phyloP scores from a whole-genome alignment of 2,329 filamentous ascomycete genomes.

The Nannizziopsis arthrosporioides region DNA sequence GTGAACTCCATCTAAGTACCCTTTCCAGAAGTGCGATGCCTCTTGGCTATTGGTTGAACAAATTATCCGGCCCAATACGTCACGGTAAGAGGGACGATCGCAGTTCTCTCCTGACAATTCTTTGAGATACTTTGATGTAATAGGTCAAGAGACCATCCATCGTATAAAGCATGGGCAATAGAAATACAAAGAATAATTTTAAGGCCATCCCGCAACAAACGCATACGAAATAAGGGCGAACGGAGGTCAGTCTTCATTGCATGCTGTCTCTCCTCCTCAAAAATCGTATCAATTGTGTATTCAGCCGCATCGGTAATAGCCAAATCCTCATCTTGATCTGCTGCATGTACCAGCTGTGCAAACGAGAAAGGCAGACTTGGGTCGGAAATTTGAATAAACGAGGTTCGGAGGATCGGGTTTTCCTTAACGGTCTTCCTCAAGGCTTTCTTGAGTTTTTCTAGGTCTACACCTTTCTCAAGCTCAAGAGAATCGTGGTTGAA shows the following conservation, averaged over 20 bases:
- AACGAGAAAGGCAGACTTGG: slow-evolving; percentile 44
- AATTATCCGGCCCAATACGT: slow-evolving; percentile 46
- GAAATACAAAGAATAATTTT: slow-evolving; percentile 49
- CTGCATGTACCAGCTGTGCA: slow-evolving; percentile 42
- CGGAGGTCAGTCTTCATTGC: slow-evolving; percentile 14
- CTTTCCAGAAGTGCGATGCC: slow-evolving; percentile 54
- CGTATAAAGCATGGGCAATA: slow-evolving; percentile 77
- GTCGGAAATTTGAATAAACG: slow-evolving; percentile 56
- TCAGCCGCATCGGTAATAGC: slow-evolving; percentile 18
- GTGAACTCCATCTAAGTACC: slow-evolving; percentile 47
- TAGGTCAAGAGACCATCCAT: slow-evolving; percentile 70
- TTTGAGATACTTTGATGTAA: slow-evolving; percentile 58
- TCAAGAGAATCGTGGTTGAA: slow-evolving; percentile 74
- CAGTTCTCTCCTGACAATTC: slow-evolving; percentile 40
- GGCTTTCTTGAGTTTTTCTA: slow-evolving; percentile 46
- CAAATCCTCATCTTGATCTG: slow-evolving; percentile 26
- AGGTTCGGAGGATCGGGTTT: slow-evolving; percentile 64
- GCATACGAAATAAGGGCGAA: slow-evolving; percentile 27
- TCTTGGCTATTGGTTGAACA: slow-evolving; percentile 38
- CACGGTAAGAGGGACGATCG: slow-evolving; percentile 39
- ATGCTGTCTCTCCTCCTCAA: slow-evolving; percentile 15
- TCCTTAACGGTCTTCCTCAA: slow-evolving; percentile 49
- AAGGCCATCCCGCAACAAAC: slow-evolving; percentile 24
- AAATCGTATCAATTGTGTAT: slow-evolving; percentile 18
- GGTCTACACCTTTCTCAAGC: slow-evolving; percentile 44